Conservation (phyloP, 352 stramenopile species). For the Elongisporangium senticosum region DNA sequence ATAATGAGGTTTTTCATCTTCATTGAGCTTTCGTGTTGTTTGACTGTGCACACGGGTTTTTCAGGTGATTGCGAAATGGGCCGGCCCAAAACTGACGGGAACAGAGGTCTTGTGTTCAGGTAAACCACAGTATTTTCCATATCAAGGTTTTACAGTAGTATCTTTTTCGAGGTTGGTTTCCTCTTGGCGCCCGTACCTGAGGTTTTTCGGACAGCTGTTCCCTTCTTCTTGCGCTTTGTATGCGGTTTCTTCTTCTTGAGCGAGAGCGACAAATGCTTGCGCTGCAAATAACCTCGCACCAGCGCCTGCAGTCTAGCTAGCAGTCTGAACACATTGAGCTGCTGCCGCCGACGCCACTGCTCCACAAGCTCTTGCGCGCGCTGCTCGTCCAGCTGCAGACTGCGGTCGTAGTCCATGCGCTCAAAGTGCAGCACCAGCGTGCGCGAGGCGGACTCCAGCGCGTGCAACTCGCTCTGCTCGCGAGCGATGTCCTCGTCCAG, state of each 20-base stretch:
- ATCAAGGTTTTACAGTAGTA: conserved; percentile 12
- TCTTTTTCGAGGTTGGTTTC: conserved; percentile 14
- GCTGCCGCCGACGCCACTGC: conserved; percentile 19
- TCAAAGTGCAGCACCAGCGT: conserved; percentile 36
- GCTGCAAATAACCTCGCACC: conserved; percentile 54
- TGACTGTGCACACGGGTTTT: neutral
- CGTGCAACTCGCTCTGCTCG: conserved; percentile 21
- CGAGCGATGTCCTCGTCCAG: conserved; percentile 37
- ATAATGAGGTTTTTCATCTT: neutral
- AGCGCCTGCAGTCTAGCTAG: conserved; percentile 49
- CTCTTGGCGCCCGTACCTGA: conserved; percentile 13
- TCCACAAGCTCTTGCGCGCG: conserved; percentile 25
- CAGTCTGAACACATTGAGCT: conserved; percentile 46
- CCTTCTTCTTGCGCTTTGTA: conserved; percentile 17
- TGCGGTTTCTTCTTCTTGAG: conserved; percentile 13
- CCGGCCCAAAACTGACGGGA: neutral
- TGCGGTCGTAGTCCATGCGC: conserved; percentile 50
- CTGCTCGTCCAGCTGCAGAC: conserved; percentile 45
- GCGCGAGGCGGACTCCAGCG: conserved; percentile 23
- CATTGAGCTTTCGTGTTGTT: neutral
- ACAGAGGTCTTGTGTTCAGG: neutral
- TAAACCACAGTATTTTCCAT: conserved; percentile 1
- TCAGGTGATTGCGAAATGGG: neutral
- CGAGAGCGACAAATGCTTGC: conserved; percentile 25
- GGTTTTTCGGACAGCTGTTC: conserved; percentile 13